Evolutionary conservation across 2,329 filamentous ascomycete genomes (phyloP), one percentile per base, ranked within the genome.

Genomic region (Bipolaris oryzae): DNA sequence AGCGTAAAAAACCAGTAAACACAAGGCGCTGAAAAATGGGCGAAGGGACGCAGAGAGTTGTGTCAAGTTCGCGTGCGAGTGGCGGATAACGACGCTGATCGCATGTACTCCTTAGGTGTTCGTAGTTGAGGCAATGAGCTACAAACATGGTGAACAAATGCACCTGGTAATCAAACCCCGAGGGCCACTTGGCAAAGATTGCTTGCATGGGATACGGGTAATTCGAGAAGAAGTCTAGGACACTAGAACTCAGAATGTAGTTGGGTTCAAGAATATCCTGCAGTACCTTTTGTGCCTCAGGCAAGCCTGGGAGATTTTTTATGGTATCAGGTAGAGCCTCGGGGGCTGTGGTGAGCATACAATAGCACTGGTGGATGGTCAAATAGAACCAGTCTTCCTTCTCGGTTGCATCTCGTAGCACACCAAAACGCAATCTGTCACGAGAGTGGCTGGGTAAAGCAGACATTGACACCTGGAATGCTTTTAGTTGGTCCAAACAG

Each of bases 1-100:
- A 55, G 16, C 84, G 80, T 45, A 81, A 69, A 10, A 79, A 77
- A 4, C 81, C 78, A 23, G 78, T 79, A 64, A 87, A 88, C 3
- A 86, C 72, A 25, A 86, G 81, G 1, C 70, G 72, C 62, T 86
- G 83, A 6, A 89, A 72, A 1, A 81, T 76, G 0, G 75, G 68
- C 0, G 86, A 89, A 7, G 68, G 69, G 11, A 88, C 69, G 5
- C 71, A 67, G 34, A 89, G 77, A 11, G 72, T 63, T n/a, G 71
- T 67, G 4, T 79, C 69, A 25, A 89, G 73, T 63, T 89, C 87
- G 50, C 80, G 78, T 33, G 84, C 79, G n/a, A 87, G 73, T 5
- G 86, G 82, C 3, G 86, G 86, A 62, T 80, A 84, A 1, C 60
- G 58, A 62, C 56, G 68, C 33, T 47, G 35, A 38, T 52, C 55